Evolutionary conservation across 2,329 filamentous ascomycete species (phyloP).

Genomic region (Neoascochyta sp.): DNA sequence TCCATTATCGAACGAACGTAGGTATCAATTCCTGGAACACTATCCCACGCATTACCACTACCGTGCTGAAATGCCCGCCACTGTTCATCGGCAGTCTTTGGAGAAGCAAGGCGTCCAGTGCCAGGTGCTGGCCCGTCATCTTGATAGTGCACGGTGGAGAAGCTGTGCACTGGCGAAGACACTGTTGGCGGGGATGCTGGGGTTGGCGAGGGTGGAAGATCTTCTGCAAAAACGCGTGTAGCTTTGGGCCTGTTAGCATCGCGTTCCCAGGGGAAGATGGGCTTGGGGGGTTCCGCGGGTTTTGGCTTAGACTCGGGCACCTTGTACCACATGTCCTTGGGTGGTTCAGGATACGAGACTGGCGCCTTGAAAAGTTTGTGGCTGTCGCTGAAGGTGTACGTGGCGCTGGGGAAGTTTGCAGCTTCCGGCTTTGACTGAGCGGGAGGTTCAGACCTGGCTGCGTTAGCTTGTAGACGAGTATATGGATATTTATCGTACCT

Average conservation of each 20-base stretch:
- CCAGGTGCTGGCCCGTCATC: slow-evolving; percentile 10
- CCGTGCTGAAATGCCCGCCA: slow-evolving; percentile 71
- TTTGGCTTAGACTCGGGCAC: slow-evolving; percentile 60
- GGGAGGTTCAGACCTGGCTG: slow-evolving; percentile 47
- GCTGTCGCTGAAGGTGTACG: slow-evolving; percentile 81
- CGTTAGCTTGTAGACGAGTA: slow-evolving; percentile 6
- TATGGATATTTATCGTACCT: slow-evolving; percentile 48
- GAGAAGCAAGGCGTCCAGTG: slow-evolving; percentile 14
- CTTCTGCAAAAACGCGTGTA: slow-evolving; percentile 64
- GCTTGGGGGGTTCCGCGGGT: slow-evolving; percentile 58
- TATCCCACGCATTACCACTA: slow-evolving; percentile 80
- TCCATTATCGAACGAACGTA: slow-evolving; percentile 71
- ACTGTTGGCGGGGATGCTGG: slow-evolving; percentile 35
- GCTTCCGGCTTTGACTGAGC: slow-evolving; percentile 76
- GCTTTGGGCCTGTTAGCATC: slow-evolving; percentile 60
- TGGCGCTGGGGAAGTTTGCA: slow-evolving; percentile 70
- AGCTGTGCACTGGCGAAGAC: slow-evolving; percentile 19
- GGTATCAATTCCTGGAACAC: slow-evolving; percentile 77
- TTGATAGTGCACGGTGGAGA: slow-evolving; percentile 32
- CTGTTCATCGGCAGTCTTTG: slow-evolving; percentile 48
- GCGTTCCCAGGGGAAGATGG: slow-evolving; percentile 89
- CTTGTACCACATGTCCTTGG: slow-evolving; percentile 84
- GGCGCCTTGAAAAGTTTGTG: slow-evolving; percentile 73
- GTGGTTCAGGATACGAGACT: slow-evolving; percentile 72
- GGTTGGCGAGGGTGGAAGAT: slow-evolving; percentile 40